Base-by-base conservation (phyloP, 2,329 filamentous ascomycete genomes). In the Spiromastix sp. region DNA sequence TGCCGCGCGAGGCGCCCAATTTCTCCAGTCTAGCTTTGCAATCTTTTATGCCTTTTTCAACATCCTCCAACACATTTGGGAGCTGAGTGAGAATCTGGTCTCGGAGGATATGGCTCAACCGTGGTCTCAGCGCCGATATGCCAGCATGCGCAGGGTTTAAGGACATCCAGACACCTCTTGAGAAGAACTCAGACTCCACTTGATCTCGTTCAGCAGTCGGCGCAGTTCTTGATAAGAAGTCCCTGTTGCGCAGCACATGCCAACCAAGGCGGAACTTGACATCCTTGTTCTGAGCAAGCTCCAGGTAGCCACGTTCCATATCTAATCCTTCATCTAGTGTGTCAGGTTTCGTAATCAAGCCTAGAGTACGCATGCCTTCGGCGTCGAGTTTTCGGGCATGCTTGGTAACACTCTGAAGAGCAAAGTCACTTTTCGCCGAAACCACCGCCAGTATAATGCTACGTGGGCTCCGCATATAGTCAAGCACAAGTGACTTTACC, bases 381-480 rank as follows among this genome's bases (percentile, higher is more conserved):
- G 38, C 36, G 34, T 59, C 55, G 24, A 45, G 40, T 7, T 45
- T 29, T 16, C 38, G 26, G 1, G 42, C 42, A 4, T 38, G 24
- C n/a, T 69, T 61, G 0, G 74, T 55, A 4, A 82, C 67, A 7
- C 65, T 57, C 45, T 83, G 77, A 20, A 75, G 70, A 4, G 71
- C 70, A 43, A 66, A 61, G 27, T 75, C 64, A 10, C 59, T 56
- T 22, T 60, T 66, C 1, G 70, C 71, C 0, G 65, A 60, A 1
- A 76, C 53, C 0, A 76, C 61, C 0, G 71, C 68, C 0, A 79
- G 54, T 2, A 79, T 73, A 36, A 81, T 74, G 45, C 66, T 79
- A n/a, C 72, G 64, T 9, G 57, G 48, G 18, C 70, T 62, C n/a
- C 48, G 46, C 63, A 81, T 76, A 44, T 82, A 82, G 8, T 18